Evolutionary conservation across 139 green algal species (phyloP).

Genomic region (Coccomyxa sp.): DNA sequence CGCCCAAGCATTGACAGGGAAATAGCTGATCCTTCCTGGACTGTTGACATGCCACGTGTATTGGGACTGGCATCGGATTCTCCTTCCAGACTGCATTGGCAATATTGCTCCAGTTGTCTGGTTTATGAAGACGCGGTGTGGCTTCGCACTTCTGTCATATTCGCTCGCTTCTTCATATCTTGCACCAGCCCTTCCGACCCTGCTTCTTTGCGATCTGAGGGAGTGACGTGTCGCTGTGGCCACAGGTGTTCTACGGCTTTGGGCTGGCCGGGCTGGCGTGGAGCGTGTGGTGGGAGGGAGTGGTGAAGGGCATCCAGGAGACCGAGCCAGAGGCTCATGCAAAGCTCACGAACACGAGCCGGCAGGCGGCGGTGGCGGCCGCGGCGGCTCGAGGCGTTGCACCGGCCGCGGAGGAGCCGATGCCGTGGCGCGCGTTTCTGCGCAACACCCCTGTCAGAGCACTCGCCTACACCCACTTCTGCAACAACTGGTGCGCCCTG

Average conservation of each 20-base stretch:
- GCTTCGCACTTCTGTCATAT: no score
- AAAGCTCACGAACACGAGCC: not conserved
- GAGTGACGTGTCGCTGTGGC: not conserved
- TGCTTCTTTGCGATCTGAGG: not conserved
- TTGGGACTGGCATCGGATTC: no score
- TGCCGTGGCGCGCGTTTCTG: constrained; percentile 89
- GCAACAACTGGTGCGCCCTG: constrained; percentile 86
- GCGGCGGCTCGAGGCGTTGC: not conserved
- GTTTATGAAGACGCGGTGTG: no score
- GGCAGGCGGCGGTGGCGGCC: constrained; percentile 7
- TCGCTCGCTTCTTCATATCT: no score
- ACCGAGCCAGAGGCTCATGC: constrained; percentile 38
- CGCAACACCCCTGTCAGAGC: constrained; percentile 60
- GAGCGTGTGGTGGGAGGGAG: constrained; percentile 70
- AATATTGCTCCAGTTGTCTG: no score
- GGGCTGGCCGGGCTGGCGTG: constrained; percentile 77
- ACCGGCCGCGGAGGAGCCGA: not conserved
- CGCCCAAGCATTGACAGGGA: no score
- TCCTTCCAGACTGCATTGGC: no score
- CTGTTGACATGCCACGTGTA: no score
- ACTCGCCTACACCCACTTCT: constrained; percentile 92
- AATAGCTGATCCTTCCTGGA: no score
- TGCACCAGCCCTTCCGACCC: no score
- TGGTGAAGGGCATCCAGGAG: constrained; percentile 35
- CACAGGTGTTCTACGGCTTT: constrained; percentile 82